A percentile compares a stretch with the other conserved stretches of the same genome.
Conservation (phyloP, 2,329 filamentous ascomycete species). For the Verticillium klebahnii region DNA sequence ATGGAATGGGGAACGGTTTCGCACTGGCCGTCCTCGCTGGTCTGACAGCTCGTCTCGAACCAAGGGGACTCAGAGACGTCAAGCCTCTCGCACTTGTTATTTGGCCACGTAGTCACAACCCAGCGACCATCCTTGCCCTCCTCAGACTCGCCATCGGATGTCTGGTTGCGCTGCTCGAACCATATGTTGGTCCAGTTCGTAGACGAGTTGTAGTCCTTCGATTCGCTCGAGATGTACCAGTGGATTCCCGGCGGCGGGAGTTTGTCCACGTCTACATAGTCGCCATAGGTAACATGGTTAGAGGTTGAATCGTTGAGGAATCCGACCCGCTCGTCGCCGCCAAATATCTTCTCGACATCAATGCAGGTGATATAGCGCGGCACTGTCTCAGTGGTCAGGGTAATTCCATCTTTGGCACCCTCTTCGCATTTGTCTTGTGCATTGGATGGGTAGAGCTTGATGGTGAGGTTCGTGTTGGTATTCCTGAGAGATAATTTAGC, state of each 20-base stretch:
- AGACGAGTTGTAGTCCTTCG: slow-evolving; percentile 8
- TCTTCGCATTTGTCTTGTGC: neutral
- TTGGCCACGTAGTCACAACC: slow-evolving; percentile 11
- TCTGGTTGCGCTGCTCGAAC: slow-evolving; percentile 8
- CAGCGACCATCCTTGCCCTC: slow-evolving; percentile 9
- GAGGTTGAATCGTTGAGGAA: neutral
- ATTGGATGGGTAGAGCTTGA: slow-evolving; percentile 1
- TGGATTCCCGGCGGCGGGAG: slow-evolving; percentile 6
- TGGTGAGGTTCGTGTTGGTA: slow-evolving; percentile 1
- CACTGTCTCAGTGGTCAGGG: neutral
- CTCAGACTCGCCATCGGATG: neutral
- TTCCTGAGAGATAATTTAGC: neutral
- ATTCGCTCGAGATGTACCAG: slow-evolving; percentile 10
- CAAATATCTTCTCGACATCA: neutral
- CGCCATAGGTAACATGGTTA: neutral
- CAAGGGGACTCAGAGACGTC: slow-evolving; percentile 1
- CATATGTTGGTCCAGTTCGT: slow-evolving; percentile 12
- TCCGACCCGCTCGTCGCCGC: neutral
- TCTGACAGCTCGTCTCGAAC: slow-evolving; percentile 9
- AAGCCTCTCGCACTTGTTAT: slow-evolving; percentile 7
- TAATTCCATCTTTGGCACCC: neutral
- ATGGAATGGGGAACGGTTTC: slow-evolving; percentile 1
- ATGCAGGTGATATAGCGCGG: neutral
- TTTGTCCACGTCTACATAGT: neutral
- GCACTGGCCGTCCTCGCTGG: slow-evolving; percentile 7